Conservation (phyloP, 2,329 filamentous ascomycete genomes). For the Cadophora luteo-olivacea region DNA sequence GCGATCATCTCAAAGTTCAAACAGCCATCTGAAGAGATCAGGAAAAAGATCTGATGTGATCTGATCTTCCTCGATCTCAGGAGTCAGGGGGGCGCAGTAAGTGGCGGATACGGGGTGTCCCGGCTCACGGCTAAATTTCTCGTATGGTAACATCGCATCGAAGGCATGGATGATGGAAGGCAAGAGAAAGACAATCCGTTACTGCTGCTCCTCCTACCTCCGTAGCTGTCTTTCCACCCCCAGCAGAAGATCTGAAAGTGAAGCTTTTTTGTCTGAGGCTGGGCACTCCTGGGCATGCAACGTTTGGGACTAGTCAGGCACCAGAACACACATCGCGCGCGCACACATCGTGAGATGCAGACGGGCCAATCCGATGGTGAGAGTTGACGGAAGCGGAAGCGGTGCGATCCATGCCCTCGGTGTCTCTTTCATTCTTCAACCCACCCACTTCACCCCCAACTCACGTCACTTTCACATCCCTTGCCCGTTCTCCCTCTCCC, state of each 20-base stretch:
- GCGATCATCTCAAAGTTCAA: background rate
- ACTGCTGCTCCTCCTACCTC: background rate
- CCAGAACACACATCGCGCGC: background rate
- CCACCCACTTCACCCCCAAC: background rate
- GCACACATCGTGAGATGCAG: background rate
- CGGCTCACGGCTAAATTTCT: background rate
- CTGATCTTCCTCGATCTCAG: background rate
- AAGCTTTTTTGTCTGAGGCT: background rate
- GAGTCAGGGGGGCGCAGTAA: background rate
- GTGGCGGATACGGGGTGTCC: background rate
- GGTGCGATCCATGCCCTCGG: background rate
- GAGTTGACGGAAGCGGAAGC: background rate
- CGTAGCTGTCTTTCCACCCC: background rate
- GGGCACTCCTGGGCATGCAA: background rate
- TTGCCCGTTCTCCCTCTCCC: background rate
- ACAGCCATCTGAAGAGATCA: background rate
- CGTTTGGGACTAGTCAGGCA: constrained; percentile 3
- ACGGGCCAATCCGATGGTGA: background rate
- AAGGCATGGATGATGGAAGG: background rate
- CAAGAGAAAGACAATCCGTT: background rate
- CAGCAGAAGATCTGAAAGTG: constrained; percentile 1
- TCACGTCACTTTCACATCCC: background rate
- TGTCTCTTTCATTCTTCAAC: background rate
- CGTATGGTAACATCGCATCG: background rate
- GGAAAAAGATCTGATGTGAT: background rate